Evolutionary conservation across 2,329 filamentous ascomycete species (phyloP), one percentile per base, ranked within the genome.

Genomic region (Xylariaceae sp.): DNA sequence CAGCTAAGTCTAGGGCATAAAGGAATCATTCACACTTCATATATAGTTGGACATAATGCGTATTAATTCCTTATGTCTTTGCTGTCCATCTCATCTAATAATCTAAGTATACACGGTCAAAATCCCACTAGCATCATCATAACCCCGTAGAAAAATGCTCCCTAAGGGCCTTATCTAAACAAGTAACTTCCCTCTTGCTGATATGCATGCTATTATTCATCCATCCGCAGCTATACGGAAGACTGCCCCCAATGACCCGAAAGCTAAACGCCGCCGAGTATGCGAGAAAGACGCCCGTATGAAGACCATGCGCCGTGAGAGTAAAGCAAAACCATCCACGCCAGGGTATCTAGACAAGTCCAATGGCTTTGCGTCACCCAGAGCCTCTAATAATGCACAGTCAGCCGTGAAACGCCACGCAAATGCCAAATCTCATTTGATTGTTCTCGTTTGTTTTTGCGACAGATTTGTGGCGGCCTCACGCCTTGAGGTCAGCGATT

Each of bases 401-500:
- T 56, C 51, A 60, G 57, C 56, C 60, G 48, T 57, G 53, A 57
- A 64, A 67, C 61, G 61, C 61, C 61, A 52, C 49, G 49, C 26
- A 54, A 52, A 61, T 61, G 61, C 51, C 51, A 49, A 59, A 40
- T 56, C 29, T 54, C 54, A 52, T 32, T 56, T 37, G 44, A 52
- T 56, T 53, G 49, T 58, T 53, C 45, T 52, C 48, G 40, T 52
- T 37, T 48, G 12, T 54, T 32, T 16, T 55, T 21, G 40, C 45
- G 44, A 56, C 29, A 42, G 48, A 37, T 45, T 50, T 19, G 20
- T 43, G 40, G 32, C 41, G n/a, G 55, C 19, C 40, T 70, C 50
- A 71, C 41, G 59, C 57, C 56, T 67, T 67, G 62, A 87, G 73
- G 60, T 81, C 79, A 50, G 82, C 80, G 50, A 96, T 80, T 16